Percentiles rank a stretch among this genome's conserved stretches.
Conservation (phyloP, 2,329 filamentous ascomycete species). For the Fusarium sp. region DNA sequence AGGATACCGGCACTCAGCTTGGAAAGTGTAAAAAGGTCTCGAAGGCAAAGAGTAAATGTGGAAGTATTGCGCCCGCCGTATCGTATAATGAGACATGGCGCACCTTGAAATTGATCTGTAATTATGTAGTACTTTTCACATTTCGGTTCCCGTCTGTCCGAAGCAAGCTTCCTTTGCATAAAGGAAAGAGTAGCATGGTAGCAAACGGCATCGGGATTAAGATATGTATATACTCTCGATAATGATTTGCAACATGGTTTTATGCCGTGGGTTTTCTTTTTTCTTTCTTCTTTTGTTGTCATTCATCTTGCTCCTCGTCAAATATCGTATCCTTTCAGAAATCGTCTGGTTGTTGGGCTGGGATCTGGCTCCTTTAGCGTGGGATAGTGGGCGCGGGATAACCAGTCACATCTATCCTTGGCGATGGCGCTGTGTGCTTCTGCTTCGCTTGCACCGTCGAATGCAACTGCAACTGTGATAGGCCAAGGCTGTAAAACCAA, state of each 20-base stretch:
- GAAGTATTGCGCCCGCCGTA: not conserved
- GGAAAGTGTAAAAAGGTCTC: not conserved
- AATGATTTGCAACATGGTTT: constrained; percentile 11
- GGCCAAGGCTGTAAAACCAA: constrained; percentile 13
- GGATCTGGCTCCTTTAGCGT: constrained; percentile 11
- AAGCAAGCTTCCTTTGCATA: not conserved
- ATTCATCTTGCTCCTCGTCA: not conserved
- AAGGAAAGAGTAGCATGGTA: not conserved
- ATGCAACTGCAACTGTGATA: constrained; percentile 19
- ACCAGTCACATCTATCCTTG: constrained; percentile 26
- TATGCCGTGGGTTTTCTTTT: not conserved
- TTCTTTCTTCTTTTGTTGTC: not conserved
- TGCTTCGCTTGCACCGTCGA: constrained; percentile 5
- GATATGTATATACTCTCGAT: not conserved
- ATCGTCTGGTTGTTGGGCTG: constrained; percentile 12
- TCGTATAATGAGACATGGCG: constrained; percentile 28
- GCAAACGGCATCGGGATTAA: not conserved
- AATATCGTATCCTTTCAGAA: not conserved
- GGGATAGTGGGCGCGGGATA: constrained; percentile 15
- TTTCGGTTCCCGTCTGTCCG: constrained; percentile 2
- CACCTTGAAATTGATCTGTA: constrained; percentile 7
- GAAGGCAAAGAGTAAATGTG: not conserved
- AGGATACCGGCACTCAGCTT: not conserved
- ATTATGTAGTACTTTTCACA: not conserved
- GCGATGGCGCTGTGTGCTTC: constrained; percentile 25